Evolutionary conservation across 2,329 filamentous ascomycete genomes (phyloP), one percentile per base, ranked within the genome.

Genomic region (Phaeoacremonium minimum): DNA sequence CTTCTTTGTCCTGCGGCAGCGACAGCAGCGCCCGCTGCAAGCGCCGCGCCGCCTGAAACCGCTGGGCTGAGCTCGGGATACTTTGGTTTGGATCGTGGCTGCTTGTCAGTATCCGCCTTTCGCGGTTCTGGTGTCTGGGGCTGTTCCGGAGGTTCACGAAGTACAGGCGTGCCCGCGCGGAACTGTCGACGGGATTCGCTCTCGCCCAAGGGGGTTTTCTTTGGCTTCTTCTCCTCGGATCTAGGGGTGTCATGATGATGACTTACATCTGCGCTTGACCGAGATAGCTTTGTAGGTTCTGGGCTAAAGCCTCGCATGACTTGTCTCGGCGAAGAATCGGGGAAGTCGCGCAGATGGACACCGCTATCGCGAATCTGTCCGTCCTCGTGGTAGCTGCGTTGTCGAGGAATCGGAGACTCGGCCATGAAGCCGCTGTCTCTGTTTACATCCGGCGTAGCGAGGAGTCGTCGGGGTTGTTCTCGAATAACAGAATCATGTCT

Each of bases 351-450:
- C 30, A 77, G 59, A 46, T 78, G 71, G 18, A 79, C 68, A 17
- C 73, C 75, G 53, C 77, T 80, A 48, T 81, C 76, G 30, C 71
- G 66, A 33, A 63, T 57, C 18, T 55, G 49, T 18, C 63, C 57
- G 15, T 63, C 54, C 11, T 56, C 54, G 12, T 53, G 44, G 1
- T 49, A 39, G 34, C 55, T 53, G 44, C 56, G 66, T 37, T 53
- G 56, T 35, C 58, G 57, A 28, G 60, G 53, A 29, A 58, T 58
- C 12, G 73, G 64, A 3, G 72, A 70, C 31, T 64, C 69, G 5
- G 64, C 54, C 16, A 60, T 58, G 43, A 74, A 66, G 1, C 66
- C 71, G 42, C 71, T 75, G 45, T 77, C 73, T 29, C 72, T 57
- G 46, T 69, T 71, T 20, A 52, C 37, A 12, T 71, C 64, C 7